Evolutionary conservation across 1,284 basidiomycete species (phyloP), one percentile per base, ranked within the genome.

Genomic region (Trichosporon faecale): DNA sequence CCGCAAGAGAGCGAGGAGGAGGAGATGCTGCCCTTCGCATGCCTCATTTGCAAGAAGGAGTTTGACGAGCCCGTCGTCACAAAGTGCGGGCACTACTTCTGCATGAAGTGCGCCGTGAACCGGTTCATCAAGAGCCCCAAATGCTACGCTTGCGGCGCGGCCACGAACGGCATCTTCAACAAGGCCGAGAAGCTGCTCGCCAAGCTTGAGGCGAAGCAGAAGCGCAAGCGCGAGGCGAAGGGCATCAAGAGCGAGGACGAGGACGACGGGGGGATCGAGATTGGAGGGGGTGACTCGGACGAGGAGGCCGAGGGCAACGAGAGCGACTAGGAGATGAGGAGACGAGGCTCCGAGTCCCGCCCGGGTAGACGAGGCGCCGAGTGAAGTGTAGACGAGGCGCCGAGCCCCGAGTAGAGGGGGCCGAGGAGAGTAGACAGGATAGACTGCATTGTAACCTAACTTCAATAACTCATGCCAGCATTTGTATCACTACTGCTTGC

Each of bases 71-170:
- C 96, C 5, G 89, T 99, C 73, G 93, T 95, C 66, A 99, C 97
- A 21, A 90, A 92, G 67, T 99, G 97, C 82, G 93, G 93, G 2
- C 97, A 99, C 84, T 98, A 98, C 85, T 99, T 95, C 82, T 98
- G 95, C 84, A 93, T 92, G 68, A 88, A 79, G 84, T 85, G 95
- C 81, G 95, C 95, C 9, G 93, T 98, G 82, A 92, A 93, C 83
- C 89, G 97, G 49, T 99, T 92, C 78, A 89, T 90, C 55, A 96
- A 91, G 86, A 98, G 93, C 49, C 93, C 94, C 1, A 99, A 96
- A 84, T 99, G 97, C 77, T 89, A 94, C 68, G 97, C 95, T 2
- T 99, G 96, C 81, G 92, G 94, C 66, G 89, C 93, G 14, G 89
- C 94, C 2, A 99, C 96, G 0, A 91, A 90, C 16, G 96, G 96